Percentiles rank a stretch among this genome's conserved stretches.
Evolutionary conservation across 2,329 filamentous ascomycete genomes (phyloP).

Genomic region (Apiospora phragmitis): DNA sequence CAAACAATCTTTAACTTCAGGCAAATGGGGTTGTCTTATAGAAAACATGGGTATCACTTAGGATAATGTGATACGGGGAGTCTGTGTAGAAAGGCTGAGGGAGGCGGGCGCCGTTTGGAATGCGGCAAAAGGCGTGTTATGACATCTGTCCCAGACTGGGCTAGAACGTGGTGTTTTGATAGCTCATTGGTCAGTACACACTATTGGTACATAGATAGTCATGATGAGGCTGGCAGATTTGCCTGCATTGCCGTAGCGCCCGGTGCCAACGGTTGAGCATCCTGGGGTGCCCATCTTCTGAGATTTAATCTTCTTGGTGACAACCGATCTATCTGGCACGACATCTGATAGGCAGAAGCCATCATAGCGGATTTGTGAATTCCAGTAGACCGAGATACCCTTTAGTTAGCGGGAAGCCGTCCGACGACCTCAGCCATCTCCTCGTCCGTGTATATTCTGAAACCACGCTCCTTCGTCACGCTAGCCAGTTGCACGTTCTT

Average conservation of each 20-base stretch:
- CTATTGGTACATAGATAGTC: conserved; percentile 12
- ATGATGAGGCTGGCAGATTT: conserved; percentile 6
- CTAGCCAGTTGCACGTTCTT: conserved; percentile 99
- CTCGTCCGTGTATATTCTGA: conserved; percentile 97
- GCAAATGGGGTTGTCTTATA: neutral
- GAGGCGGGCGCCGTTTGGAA: neutral
- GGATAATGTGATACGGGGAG: neutral
- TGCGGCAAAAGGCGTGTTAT: neutral
- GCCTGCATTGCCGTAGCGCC: neutral
- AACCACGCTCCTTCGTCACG: conserved; percentile 96
- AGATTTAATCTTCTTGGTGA: neutral
- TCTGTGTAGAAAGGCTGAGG: neutral
- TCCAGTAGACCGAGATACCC: neutral
- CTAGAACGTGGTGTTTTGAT: neutral
- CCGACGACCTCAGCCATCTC: conserved; percentile 95
- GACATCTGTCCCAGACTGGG: neutral
- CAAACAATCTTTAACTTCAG: neutral
- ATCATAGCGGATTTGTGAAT: neutral
- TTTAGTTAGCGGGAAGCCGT: conserved; percentile 70
- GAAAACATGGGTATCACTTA: neutral
- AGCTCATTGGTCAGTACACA: neutral
- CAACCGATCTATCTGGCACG: neutral
- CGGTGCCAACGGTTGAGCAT: neutral
- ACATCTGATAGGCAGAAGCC: neutral
- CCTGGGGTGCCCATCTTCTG: neutral